Base-by-base conservation (phyloP, 164 flowering plant species). In the Cinnamomum chago region DNA sequence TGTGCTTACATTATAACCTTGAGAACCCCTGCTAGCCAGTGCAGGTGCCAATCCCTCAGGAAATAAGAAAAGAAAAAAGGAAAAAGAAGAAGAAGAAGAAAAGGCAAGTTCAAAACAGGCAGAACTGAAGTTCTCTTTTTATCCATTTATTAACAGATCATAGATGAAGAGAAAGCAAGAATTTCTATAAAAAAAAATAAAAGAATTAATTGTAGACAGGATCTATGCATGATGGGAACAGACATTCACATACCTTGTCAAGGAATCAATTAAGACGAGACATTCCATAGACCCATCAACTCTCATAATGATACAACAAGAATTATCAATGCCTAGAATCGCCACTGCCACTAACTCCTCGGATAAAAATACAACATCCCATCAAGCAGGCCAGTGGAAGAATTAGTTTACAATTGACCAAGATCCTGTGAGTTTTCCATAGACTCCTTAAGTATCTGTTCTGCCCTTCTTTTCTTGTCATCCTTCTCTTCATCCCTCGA, bases 381-480 rank as follows among this genome's bases (percentile, higher is more conserved):
- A 69, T 73, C 69, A 27, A 78, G 72, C 65, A 65, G 77, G 58
- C 71, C 70, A 77, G 68, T 78, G 77, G 80, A 82, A n/a, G 18
- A 82, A 82, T 35, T 76, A 82, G 22, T 81, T 81, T 88, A 95
- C 92, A 90, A 79, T 84, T 90, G 95, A 81, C 85, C 81, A 79
- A 90, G 93, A 76, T 95, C 98, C 74, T 83, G 87, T 51, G 90
- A 90, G 68, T 89, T 89, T 73, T 92, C 97, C 83, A 87, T 86
- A 20, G 97, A 81, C 55, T 91, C 93, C 81, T 88, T 89, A 47
- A 95, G 88, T 70, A 95, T 93, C 58, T 76, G 88, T 81, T 91
- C 97, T 15, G 92, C 99, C 83, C 99, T 90, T 83, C 95, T 88
- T 80, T 92, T 95, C 82, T 89, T 93, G 74, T 95, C 98, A 82